These are phyloP conservation scores for Marasmius sp. DNA, from an alignment of 1,284 basidiomycete genomes.

Conservation along the genomic window DNA sequence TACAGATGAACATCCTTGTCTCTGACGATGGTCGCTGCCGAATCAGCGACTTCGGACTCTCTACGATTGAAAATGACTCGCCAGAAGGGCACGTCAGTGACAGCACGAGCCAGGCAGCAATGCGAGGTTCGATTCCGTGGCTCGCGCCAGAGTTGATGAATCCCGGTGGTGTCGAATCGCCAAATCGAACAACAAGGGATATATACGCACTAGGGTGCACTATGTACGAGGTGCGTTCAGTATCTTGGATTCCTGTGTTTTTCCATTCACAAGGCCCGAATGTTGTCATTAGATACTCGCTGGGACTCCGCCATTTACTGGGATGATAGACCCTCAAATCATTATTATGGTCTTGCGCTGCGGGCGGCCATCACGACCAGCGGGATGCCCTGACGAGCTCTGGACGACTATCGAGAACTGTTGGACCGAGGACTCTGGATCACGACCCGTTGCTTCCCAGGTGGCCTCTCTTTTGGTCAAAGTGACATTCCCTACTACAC, in stretches of 20 bases:
- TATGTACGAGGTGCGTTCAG: slow-evolving; percentile 4
- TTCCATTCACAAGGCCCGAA: background rate
- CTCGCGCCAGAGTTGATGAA: slow-evolving; percentile 7
- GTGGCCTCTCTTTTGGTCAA: background rate
- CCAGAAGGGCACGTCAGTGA: background rate
- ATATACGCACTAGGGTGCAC: slow-evolving; percentile 12
- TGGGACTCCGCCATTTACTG: background rate
- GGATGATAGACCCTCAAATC: background rate
- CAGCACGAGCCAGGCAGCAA: background rate
- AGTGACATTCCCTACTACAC: too few relatives aligned
- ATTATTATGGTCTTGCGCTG: background rate
- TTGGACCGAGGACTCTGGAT: background rate
- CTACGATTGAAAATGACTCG: background rate
- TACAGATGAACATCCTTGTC: slow-evolving; percentile 12
- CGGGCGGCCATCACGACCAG: background rate
- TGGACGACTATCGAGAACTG: background rate
- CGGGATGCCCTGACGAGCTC: background rate
- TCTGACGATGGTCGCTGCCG: slow-evolving; percentile 3
- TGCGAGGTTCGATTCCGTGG: slow-evolving; percentile 8
- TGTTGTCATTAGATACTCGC: background rate
- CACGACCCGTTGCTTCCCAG: background rate
- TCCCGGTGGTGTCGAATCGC: background rate
- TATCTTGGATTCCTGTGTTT: background rate
- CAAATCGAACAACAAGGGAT: slow-evolving; percentile 6
- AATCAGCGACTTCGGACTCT: slow-evolving; percentile 12